phyloP scores from a whole-genome alignment of 441 rosid genomes.

The Pelargonium myrrhifolium region DNA sequence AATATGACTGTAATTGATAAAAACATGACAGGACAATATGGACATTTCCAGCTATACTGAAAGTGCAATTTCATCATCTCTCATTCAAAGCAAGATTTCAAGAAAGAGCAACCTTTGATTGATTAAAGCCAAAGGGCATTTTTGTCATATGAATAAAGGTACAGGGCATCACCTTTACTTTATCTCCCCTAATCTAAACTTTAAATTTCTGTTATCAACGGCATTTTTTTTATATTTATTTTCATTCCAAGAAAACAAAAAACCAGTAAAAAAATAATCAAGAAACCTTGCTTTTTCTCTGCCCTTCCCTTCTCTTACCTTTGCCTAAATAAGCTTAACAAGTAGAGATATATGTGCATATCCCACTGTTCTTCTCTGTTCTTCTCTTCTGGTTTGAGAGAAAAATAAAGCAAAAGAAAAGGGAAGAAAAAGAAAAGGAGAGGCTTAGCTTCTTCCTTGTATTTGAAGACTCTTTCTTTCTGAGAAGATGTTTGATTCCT shows the following conservation, averaged over 20 bases:
- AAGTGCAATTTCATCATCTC: slow-evolving; percentile 40
- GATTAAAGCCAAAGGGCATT: slow-evolving; percentile 54
- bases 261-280: not conserved
- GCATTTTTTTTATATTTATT: slow-evolving; percentile 19
- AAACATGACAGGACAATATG: slow-evolving; percentile 34
- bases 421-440: slow-evolving; percentile 30
- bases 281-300: slow-evolving; percentile 10
- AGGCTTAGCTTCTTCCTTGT: slow-evolving; percentile 48
- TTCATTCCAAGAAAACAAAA: slow-evolving; percentile 2
- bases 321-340: slow-evolving; percentile 23
- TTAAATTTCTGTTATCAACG: slow-evolving; percentile 45
- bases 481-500: slow-evolving; percentile 46
- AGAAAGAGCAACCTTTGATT: slow-evolving; percentile 27
- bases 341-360: slow-evolving; percentile 12
- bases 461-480: slow-evolving; percentile 37
- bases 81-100: slow-evolving; percentile 37
- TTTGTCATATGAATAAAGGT: slow-evolving; percentile 29
- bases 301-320: slow-evolving; percentile 13
- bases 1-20: slow-evolving; percentile 20
- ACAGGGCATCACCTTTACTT: slow-evolving; percentile 39
- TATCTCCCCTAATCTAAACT: slow-evolving; percentile 30
- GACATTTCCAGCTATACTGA: slow-evolving; percentile 33
- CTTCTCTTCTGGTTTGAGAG: slow-evolving; percentile 24
- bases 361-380: slow-evolving; percentile 15
- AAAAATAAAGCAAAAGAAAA: slow-evolving; percentile 20